Evolutionary conservation across 2,329 filamentous ascomycete genomes (phyloP).

Genomic region (Lasiodiplodia sp.): DNA sequence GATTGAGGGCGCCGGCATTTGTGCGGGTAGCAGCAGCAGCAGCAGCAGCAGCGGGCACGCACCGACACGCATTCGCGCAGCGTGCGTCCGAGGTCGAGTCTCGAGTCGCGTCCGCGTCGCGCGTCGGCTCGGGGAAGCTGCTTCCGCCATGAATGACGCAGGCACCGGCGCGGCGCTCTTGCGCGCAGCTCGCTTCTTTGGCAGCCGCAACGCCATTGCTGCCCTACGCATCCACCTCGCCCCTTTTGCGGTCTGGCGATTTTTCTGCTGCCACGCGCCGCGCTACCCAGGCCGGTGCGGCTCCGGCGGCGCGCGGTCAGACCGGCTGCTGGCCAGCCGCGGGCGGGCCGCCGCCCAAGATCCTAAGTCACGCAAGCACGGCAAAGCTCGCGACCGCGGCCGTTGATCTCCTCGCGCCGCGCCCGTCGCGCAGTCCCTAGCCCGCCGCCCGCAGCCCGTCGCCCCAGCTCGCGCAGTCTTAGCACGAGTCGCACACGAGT

Average conservation of each 20-base stretch:
- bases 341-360: slow-evolving; percentile 17
- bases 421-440: background rate
- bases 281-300: slow-evolving; percentile 2
- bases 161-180: slow-evolving; percentile 9
- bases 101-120: background rate
- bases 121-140: slow-evolving; percentile 16
- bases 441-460: slow-evolving; percentile 3
- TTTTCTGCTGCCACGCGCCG: slow-evolving; percentile 5
- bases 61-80: background rate
- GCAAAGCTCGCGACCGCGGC: slow-evolving; percentile 7
- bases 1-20: slow-evolving; percentile 7
- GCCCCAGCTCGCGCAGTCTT: background rate
- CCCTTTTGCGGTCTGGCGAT: slow-evolving; percentile 23
- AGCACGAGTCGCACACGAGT: slow-evolving; percentile 25
- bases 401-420: slow-evolving; percentile 19
- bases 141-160: slow-evolving; percentile 23
- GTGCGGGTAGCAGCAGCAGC: slow-evolving; percentile 3
- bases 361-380: slow-evolving; percentile 21
- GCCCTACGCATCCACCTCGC: slow-evolving; percentile 8
- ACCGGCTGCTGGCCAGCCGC: slow-evolving; percentile 16
- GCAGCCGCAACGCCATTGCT: slow-evolving; percentile 2
- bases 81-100: background rate
- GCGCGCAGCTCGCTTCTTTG: slow-evolving; percentile 5
- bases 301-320: slow-evolving; percentile 15
- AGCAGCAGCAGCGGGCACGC: background rate